A percentile compares a stretch with the other conserved stretches of the same genome.
phyloP scores from a whole-genome alignment of 1,284 basidiomycete species.

The Calocybe gambosa region DNA sequence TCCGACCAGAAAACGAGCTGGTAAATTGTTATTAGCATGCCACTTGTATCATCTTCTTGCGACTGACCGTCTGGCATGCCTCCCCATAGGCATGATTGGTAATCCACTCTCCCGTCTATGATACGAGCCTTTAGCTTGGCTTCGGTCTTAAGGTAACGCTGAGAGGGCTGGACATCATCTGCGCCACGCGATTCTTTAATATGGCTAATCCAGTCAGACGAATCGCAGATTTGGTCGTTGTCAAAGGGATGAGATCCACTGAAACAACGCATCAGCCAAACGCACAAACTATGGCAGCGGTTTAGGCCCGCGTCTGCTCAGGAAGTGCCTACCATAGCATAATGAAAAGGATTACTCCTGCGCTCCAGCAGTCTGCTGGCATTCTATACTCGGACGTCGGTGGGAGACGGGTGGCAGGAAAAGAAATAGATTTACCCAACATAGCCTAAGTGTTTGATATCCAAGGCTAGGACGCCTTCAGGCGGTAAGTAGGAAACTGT shows the following conservation, averaged over 20 bases:
- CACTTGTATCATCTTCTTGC: not conserved
- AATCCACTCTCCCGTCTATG: constrained; percentile 53
- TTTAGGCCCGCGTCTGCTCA: not conserved
- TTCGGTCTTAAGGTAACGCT: constrained; percentile 46
- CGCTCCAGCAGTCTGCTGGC: constrained; percentile 81
- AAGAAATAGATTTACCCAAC: constrained; percentile 33
- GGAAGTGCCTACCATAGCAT: constrained; percentile 64
- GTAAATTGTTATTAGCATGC: not conserved
- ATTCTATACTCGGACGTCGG: constrained; percentile 35
- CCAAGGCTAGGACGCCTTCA: constrained; percentile 71
- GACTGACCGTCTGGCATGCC: constrained; percentile 51
- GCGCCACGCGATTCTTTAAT: constrained; percentile 26
- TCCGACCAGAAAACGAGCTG: constrained; percentile 53
- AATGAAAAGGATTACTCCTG: constrained; percentile 71
- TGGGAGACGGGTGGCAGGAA: not conserved
- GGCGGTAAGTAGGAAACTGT: constrained; percentile 83
- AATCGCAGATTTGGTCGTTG: constrained; percentile 29
- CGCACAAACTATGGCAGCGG: not conserved
- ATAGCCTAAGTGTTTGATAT: constrained; percentile 66
- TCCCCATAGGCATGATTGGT: constrained; percentile 47
- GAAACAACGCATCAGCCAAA: not conserved
- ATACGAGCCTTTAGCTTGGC: constrained; percentile 62
- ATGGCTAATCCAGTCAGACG: constrained; percentile 30
- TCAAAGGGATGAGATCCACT: constrained; percentile 73
- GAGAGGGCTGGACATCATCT: constrained; percentile 34